Conservation (phyloP, 1,139 yeast genomes). For the Neolecta irregularis region DNA sequence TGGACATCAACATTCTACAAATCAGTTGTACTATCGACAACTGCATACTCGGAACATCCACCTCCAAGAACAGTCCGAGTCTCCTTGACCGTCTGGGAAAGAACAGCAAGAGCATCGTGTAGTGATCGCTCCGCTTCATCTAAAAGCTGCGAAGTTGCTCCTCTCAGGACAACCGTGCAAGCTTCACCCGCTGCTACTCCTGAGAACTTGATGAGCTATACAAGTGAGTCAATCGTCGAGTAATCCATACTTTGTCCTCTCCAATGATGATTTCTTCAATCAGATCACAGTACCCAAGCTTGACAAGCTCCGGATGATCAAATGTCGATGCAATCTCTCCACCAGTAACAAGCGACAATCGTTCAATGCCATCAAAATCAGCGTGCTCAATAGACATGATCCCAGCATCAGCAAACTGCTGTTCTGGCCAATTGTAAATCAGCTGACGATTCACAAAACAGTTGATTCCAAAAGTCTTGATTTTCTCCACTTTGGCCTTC, state of each 20-base stretch:
- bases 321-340: slow-evolving; percentile 97
- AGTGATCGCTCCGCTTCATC: slow-evolving; percentile 96
- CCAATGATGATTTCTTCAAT: slow-evolving; percentile 91
- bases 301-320: slow-evolving; percentile 76
- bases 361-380: slow-evolving; percentile 94
- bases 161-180: slow-evolving; percentile 82
- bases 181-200: slow-evolving; percentile 96
- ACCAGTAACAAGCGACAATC: slow-evolving; percentile 90
- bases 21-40: too few relatives aligned
- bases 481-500: slow-evolving; percentile 79
- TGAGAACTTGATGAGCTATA: slow-evolving; percentile 54
- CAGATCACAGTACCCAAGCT: slow-evolving; percentile 71
- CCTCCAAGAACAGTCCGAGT: slow-evolving; percentile 96
- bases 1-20: slow-evolving; percentile 95
- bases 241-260: slow-evolving; percentile 45
- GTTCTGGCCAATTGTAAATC: slow-evolving; percentile 96
- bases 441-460: slow-evolving; percentile 90
- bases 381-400: slow-evolving; percentile 95
- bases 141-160: slow-evolving; percentile 89
- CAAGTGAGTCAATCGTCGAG: neutral
- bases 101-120: slow-evolving; percentile 90
- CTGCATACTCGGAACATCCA: slow-evolving; percentile 96
- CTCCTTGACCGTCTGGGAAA: slow-evolving; percentile 87
- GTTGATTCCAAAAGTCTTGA: slow-evolving; percentile 65
- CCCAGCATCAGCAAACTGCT: slow-evolving; percentile 70